Conservation (phyloP, 1,284 basidiomycete species). For the Paramarasmius palmivorus region DNA sequence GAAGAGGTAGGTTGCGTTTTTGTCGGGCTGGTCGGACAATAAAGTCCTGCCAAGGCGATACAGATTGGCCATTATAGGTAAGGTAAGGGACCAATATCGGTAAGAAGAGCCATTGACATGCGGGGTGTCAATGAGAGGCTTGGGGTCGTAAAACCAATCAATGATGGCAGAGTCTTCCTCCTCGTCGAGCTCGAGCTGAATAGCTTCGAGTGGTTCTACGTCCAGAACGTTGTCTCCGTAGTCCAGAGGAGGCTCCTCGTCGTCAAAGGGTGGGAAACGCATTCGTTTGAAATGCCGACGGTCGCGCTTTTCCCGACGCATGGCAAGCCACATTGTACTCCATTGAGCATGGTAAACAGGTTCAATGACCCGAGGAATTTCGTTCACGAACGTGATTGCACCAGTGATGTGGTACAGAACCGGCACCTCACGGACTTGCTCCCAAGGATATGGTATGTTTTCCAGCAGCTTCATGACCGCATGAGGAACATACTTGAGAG, state of each 20-base stretch:
- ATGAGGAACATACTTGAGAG: conserved; percentile 98
- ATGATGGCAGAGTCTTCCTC: conserved; percentile 94
- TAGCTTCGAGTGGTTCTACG: conserved; percentile 96
- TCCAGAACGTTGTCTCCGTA: conserved; percentile 99
- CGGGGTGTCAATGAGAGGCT: conserved; percentile 88
- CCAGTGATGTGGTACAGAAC: conserved; percentile 99
- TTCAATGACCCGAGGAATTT: conserved; percentile 95
- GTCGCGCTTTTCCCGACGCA: conserved; percentile 98
- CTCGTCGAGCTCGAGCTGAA: conserved; percentile 94
- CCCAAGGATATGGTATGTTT: conserved; percentile 99
- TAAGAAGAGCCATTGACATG: conserved; percentile 93
- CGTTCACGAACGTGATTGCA: conserved; percentile 99
- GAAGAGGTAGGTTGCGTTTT: conserved; percentile 90
- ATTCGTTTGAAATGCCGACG: conserved; percentile 99
- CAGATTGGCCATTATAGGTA: conserved; percentile 95
- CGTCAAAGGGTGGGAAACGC: conserved; percentile 99
- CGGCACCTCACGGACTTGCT: conserved; percentile 97
- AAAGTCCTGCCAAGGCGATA: conserved; percentile 95
- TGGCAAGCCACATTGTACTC: conserved; percentile 99
- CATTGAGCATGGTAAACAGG: conserved; percentile 99
- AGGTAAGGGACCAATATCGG: conserved; percentile 88
- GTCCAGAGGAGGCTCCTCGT: conserved; percentile 97
- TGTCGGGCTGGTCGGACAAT: conserved; percentile 89
- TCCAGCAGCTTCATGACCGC: conserved; percentile 99
- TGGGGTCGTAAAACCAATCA: conserved; percentile 99